phyloP scores from a whole-genome alignment of 2,329 filamentous ascomycete genomes.

The Camptophora hylomeconis region DNA sequence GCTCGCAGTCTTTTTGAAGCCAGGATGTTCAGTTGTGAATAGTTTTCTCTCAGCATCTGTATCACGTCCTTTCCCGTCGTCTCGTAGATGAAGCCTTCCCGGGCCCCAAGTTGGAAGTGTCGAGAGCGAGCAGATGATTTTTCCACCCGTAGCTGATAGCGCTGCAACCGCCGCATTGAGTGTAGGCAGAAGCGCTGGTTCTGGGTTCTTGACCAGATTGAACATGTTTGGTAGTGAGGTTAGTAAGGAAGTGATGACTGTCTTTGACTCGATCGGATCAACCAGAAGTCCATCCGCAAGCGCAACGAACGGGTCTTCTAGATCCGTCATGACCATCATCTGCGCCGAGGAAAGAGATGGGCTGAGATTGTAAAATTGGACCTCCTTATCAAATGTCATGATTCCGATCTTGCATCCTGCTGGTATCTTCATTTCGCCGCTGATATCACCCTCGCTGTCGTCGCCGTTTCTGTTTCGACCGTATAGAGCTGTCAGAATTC shows the following conservation, averaged over 20 bases:
- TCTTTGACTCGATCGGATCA: slow-evolving; percentile 78
- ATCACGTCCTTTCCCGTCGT: slow-evolving; percentile 73
- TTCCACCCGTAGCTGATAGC: slow-evolving; percentile 75
- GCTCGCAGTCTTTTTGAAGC: slow-evolving; percentile 72
- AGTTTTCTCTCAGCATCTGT: slow-evolving; percentile 88
- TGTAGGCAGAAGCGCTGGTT: slow-evolving; percentile 74
- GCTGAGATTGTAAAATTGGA: slow-evolving; percentile 95
- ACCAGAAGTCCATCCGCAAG: slow-evolving; percentile 87
- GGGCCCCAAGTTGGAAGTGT: slow-evolving; percentile 88
- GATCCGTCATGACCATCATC: slow-evolving; percentile 96
- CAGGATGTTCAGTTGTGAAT: slow-evolving; percentile 77
- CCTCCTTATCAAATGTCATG: slow-evolving; percentile 88
- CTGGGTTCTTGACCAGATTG: slow-evolving; percentile 74
- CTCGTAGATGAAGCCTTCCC: slow-evolving; percentile 69
- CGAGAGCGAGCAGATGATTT: slow-evolving; percentile 76
- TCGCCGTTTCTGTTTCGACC: slow-evolving; percentile 39
- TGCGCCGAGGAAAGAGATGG: slow-evolving; percentile 74
- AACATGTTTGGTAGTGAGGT: slow-evolving; percentile 75
- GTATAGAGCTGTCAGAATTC: slow-evolving; percentile 74
- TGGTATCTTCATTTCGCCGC: slow-evolving; percentile 51
- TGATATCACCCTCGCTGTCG: slow-evolving; percentile 38
- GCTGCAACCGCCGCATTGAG: slow-evolving; percentile 75
- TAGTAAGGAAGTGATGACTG: slow-evolving; percentile 78
- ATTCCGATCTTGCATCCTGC: slow-evolving; percentile 80
- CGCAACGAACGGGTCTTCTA: slow-evolving; percentile 92